Evolutionary conservation across 768 basidiomycete species (phyloP).

Genomic region (Tylopilus vinaceipallidus): DNA sequence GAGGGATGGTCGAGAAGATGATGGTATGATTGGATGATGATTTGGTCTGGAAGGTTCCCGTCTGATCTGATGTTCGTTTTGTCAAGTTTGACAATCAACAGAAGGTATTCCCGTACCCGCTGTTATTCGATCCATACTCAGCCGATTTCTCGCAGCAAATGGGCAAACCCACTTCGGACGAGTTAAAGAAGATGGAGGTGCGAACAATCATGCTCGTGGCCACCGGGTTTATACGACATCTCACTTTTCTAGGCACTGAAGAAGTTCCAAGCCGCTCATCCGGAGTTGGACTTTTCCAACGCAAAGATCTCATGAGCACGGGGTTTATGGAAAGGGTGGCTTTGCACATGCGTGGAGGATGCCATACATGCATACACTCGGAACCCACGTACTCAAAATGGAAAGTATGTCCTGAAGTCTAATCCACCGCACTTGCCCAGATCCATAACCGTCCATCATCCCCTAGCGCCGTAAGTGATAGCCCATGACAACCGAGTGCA

Average conservation of each 20-base stretch:
- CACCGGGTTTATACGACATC: not conserved
- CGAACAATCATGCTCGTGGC: slow-evolving; percentile 8
- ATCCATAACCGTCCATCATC: slow-evolving; percentile 23
- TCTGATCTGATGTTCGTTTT: slow-evolving; percentile 9
- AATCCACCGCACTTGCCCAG: slow-evolving; percentile 24
- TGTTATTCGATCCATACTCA: not conserved
- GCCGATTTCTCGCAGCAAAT: slow-evolving; percentile 59
- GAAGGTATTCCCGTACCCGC: slow-evolving; percentile 31
- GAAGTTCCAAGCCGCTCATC: slow-evolving; percentile 88
- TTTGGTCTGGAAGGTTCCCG: not conserved
- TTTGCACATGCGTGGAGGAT: not conserved
- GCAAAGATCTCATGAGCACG: slow-evolving; percentile 71
- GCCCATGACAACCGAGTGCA: slow-evolving; percentile 43
- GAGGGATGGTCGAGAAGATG: slow-evolving; percentile 99
- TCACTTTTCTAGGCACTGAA: slow-evolving; percentile 58
- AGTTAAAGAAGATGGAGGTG: slow-evolving; percentile 90
- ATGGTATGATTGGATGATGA: slow-evolving; percentile 82
- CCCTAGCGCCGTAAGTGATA: slow-evolving; percentile 23
- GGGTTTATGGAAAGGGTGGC: not conserved
- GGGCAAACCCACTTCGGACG: slow-evolving; percentile 94
- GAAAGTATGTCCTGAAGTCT: not conserved
- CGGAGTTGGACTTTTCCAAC: slow-evolving; percentile 92
- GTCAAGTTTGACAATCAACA: slow-evolving; percentile 44
- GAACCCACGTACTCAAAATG: not conserved
- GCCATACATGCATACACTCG: not conserved